Evolutionary conservation across 306 rosid genomes (phyloP), one percentile per base, ranked within the genome.

Genomic region (Rosa chinensis): DNA sequence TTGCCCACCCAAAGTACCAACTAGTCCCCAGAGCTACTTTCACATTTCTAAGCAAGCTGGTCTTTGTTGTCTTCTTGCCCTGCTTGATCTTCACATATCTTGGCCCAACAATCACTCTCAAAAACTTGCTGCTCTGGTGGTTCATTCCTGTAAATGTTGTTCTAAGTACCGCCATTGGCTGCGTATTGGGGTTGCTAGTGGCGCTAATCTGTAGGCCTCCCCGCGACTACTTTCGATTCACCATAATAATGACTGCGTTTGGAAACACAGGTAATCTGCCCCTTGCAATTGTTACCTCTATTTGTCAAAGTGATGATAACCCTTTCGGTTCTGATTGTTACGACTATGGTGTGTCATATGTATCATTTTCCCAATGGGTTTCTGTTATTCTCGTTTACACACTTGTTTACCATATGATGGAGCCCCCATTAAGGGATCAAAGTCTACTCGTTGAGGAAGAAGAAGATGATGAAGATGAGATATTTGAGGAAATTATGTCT

Each of bases 401-500:
- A 32, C 84, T 94, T 77, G 98, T 94, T 63, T 94, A 94, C 81
- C 97, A 94, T 79, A 94, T 94, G 96, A 94, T 94, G 98, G 98
- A 94, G 78, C 98, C 98, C 78, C 91, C 97, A 10, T 72, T 89
- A 82, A 84, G 85, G 77, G 88, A 84, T 80, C 87, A 88, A 66
- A 44, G 21, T 37, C 10, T 43, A 8, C 20, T 86, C 79, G 88
- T 88, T 79, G 95, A 86, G 32, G 94, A 89, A 72, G 97, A 83
- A 11, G 70, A 23, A 64, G 91, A 85, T 45, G 95, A 92, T 74
- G 70, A 90, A 75, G 88, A 83, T 78, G 94, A 63, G 68, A 32
- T 28, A 63, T 28, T 85, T 39, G 95, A 89, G 78, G 95, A 84
- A 8, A 55, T 18, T 74, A 88, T 17, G 43, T 35, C 23, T 66